Evolutionary conservation across 371 early-diverging fungal genomes (phyloP), one percentile per base, ranked within the genome.

Genomic region (Lichtheimia hyalospora): DNA sequence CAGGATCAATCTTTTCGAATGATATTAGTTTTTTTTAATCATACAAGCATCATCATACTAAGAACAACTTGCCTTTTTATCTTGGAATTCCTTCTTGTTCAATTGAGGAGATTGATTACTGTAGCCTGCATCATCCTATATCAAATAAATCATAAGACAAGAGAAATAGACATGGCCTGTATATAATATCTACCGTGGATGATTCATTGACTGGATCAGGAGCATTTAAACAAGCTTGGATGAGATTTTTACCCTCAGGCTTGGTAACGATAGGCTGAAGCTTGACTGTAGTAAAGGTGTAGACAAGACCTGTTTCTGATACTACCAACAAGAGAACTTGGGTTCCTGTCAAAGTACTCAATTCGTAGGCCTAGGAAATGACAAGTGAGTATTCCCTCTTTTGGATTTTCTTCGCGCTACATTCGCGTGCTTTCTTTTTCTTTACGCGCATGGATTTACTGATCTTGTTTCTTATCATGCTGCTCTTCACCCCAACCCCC

Each of bases 271-370:
- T 83, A 10, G 97, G 97, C 69, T 96, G 96, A 27, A 99, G 81
- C 72, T 96, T 98, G 41, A 93, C 92, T 10, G 99, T 98, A 7
- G 99, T 97, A 74, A 97, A 99, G 3, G 99, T 97, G 75, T 98
- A 99, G 8, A 99, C 99, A 58, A 97, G 91, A 20, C 99, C 98
- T 27, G 96, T 97, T 71, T 96, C 99, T 3, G 96, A 94, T n/a
- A 98, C 98, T 3, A 99, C 93, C 39, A 99, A 72, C 50, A 99
- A 79, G 54, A 99, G 83, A 41, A 99, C 95, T 73, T 99, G 96
- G 2, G 98, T 96, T 46, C 98, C 98, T 10, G 99, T 99, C 66
- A 99, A 81, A 1, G 96, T 94, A 69, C 90, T 90, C 16, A 99
- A 84, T 74, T 99, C 99, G 67, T 93, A 97, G 14, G 99, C 99